Percentiles rank a stretch among this genome's conserved stretches.
These are phyloP conservation scores for Pulveroboletus sp. DNA, from an alignment of 768 basidiomycete genomes.

Conservation along the genomic window DNA sequence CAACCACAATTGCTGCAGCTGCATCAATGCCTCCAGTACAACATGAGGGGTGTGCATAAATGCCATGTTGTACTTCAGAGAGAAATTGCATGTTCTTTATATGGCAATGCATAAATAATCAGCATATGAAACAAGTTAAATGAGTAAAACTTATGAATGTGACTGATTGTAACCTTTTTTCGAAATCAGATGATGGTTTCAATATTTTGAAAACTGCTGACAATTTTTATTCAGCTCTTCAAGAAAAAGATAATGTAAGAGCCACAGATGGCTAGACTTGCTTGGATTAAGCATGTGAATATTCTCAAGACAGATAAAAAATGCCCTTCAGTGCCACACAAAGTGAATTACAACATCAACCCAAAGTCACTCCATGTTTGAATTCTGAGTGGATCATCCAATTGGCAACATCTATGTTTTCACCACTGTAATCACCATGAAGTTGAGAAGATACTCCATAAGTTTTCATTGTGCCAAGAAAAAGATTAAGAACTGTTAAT, in stretches of 20 bases:
- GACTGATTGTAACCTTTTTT: neutral
- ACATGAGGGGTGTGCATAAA: too few species aligned
- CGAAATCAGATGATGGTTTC: slow-evolving; percentile 39
- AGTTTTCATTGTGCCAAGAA: slow-evolving; percentile 8
- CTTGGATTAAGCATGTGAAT: slow-evolving; percentile 33
- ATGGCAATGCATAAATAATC: too few species aligned
- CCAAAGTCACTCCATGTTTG: slow-evolving; percentile 43
- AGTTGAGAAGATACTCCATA: slow-evolving; percentile 24
- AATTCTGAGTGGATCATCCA: slow-evolving; percentile 39
- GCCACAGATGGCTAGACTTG: slow-evolving; percentile 39
- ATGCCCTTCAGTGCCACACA: slow-evolving; percentile 37
- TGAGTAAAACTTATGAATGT: neutral
- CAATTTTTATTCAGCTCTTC: slow-evolving; percentile 38
- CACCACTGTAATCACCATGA: slow-evolving; percentile 25
- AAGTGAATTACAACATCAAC: slow-evolving; percentile 41
- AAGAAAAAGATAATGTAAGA: slow-evolving; percentile 41
- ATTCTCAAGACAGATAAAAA: slow-evolving; percentile 37
- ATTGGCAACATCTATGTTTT: slow-evolving; percentile 27
- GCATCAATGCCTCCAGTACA: too few species aligned
- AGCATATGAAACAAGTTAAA: neutral
- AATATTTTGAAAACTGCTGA: slow-evolving; percentile 29
- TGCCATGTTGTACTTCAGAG: neutral
- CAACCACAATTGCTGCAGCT: neutral
- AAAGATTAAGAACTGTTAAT: slow-evolving; percentile 22
- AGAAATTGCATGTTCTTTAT: slow-evolving; percentile 6